Evolutionary conservation across 164 flowering plant genomes (phyloP), one percentile per base, ranked within the genome.

Genomic region (Malania oleifera): DNA sequence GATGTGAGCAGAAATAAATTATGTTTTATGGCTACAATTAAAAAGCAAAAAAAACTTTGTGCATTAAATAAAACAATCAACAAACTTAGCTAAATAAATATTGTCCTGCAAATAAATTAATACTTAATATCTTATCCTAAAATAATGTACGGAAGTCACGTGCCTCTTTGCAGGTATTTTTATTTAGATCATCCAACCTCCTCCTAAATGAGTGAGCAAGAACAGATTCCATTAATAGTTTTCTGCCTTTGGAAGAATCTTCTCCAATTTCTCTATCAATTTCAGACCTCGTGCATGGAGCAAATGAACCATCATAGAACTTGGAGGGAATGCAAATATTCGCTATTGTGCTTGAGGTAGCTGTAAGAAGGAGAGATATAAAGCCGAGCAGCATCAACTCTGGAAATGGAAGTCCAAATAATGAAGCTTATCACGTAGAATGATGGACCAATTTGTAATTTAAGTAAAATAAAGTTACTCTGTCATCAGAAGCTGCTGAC

Each of bases 341-440:
- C 28, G 97, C 76, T 70, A 93, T 90, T 54, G 64, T 67, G 77
- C 91, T 83, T 52, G 99, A 88, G 53, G 99, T 90, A 26, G 99
- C 99, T 14, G 96, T 88, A 5, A 93, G 79, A 65, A 93, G 89
- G 45, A 93, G 93, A 14, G 99, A 93, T 46, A 93, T 90, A 72
- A 93, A 90, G 20, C 99, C 99, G 60, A 93, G 93, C 57, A 93
- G 85, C 99, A 93, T 93, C 80, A 93, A 73, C 77, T 93, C 97
- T 93, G 93, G 60, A 66, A 59, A 67, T 1, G 52, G 14, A 65
- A 66, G 19, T 48, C 52, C 56, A 65, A 64, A 35, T 12, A 38
- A 59, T 31, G 20, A 67, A 39, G 38, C 50, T 61, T 54, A 23
- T 11, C 14, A 25, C 50, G 43, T 18, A 55, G 35, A 62, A 56